Evolutionary conservation across 2,329 filamentous ascomycete genomes (phyloP), one percentile per base, ranked within the genome.

Genomic region (Parastagonospora avenae): DNA sequence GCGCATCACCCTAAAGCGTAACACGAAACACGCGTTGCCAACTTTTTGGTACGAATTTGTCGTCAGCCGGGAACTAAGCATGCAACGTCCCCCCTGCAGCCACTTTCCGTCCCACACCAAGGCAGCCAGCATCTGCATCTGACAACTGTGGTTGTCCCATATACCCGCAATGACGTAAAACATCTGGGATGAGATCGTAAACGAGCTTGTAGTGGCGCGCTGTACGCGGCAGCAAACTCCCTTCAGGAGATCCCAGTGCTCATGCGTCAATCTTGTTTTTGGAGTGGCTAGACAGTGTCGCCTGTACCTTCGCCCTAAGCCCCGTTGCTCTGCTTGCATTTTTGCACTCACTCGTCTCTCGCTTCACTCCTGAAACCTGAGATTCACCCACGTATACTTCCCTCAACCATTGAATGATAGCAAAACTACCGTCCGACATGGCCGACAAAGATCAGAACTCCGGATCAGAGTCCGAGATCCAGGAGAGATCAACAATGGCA

Each of bases 401-500:
- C 4, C 30, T 27, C 38, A 42, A 19, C 35, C 49, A 49, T 57
- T 62, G 53, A 52, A 61, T 59, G 56, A 59, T 59, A 41, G 51
- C 54, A 43, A 55, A 47, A 37, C 38, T 57, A 33, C 54, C 59
- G 28, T 39, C 54, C 56, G 50, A 48, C 62, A 73, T 74, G 70
- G 60, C 71, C 40, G 67, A 71, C 50, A 60, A 61, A 42, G 46
- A 59, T 28, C 54, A 59, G 37, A 52, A 62, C 37, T 52, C 58
- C 33, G 57, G 41, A 38, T 70, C 64, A 42, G 70, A 74, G 48
- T 67, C 65, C 16, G 66, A 72, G 57, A 65, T 65, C 36, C 65
- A 72, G 31, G 68, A 69, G 65, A 75, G 78, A 54, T 79, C 78
- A 12, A 71, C 71, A 32, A 68, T 73, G 63, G 75, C 78, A 64